phyloP scores from a whole-genome alignment of 192 early-diverging fungal genomes.

The Haplosporangium gracile region DNA sequence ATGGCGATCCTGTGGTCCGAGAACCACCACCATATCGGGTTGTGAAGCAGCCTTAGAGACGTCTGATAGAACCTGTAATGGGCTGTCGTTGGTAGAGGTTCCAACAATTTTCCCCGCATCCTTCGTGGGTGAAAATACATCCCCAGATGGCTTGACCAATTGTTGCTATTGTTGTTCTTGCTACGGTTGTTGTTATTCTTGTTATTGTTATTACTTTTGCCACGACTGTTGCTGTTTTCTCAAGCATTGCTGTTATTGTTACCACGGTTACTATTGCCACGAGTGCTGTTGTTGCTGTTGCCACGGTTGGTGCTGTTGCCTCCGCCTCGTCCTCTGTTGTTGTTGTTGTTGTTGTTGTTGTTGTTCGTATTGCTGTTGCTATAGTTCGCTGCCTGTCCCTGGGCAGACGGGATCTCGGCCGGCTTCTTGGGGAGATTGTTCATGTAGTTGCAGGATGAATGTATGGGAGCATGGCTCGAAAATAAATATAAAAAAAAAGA shows the following conservation, averaged over 20 bases:
- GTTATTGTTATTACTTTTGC: not conserved
- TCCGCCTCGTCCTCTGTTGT: not conserved
- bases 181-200: not conserved
- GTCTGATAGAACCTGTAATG: not conserved
- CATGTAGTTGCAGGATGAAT: not conserved
- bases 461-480: too few species aligned
- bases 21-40: not conserved
- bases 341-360: not conserved
- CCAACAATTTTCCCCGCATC: not conserved
- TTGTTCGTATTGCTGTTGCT: not conserved
- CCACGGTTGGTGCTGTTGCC: not conserved
- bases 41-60: not conserved
- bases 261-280: not conserved
- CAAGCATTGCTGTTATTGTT: not conserved
- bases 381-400: not conserved
- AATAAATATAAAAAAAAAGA: too few species aligned
- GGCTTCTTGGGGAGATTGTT: not conserved
- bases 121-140: not conserved
- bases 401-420: not conserved
- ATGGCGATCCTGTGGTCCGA: not conserved
- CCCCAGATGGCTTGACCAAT: not conserved
- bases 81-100: not conserved
- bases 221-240: not conserved
- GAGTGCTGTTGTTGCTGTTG: not conserved
- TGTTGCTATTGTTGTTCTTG: not conserved